Conservation (phyloP, 257 asterid genomes). For the Rehmannia glutinosa region DNA sequence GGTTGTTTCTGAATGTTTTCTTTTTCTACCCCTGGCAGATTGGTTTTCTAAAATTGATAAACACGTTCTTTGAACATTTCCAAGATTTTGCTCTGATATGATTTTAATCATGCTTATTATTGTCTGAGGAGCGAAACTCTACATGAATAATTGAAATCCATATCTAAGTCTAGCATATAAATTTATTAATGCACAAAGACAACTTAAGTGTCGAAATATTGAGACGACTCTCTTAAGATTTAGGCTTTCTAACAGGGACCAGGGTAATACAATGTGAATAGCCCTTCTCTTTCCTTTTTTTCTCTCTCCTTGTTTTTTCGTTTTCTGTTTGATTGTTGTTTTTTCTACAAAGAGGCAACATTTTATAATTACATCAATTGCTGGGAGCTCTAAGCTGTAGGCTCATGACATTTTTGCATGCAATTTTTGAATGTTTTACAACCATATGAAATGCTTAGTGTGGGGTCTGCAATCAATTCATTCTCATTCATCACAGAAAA, state of each 20-base stretch:
- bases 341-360: background rate
- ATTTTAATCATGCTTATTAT: background rate
- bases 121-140: conserved; percentile 3
- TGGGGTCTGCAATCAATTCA: background rate
- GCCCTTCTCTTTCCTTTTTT: background rate
- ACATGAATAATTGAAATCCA: background rate
- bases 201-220: background rate
- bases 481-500: background rate
- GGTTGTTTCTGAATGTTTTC: background rate
- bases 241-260: background rate
- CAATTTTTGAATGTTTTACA: background rate
- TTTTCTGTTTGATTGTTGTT: background rate
- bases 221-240: background rate
- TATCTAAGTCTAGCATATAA: background rate
- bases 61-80: background rate
- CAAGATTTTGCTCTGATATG: background rate
- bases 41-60: background rate
- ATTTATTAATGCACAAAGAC: background rate
- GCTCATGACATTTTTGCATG: conserved; percentile 4
- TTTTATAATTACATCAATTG: background rate
- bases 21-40: background rate
- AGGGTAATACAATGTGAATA: background rate
- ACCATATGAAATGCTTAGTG: background rate
- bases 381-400: background rate
- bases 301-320: background rate